Base-by-base conservation (phyloP, 345 rosid species). In the Populus nigra region DNA sequence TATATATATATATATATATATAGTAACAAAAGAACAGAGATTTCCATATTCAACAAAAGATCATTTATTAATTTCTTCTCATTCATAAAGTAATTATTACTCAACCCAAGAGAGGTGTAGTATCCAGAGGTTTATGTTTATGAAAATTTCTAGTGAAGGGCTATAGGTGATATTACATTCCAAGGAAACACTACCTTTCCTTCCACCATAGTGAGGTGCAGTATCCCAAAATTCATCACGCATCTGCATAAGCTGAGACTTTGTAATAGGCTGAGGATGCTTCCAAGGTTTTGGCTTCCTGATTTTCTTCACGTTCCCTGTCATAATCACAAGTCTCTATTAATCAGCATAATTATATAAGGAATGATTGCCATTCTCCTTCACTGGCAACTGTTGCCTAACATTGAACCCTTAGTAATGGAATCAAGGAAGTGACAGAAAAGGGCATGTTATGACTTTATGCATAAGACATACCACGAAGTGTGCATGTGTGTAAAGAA, bases 171-270 rank as follows among this genome's bases (percentile, higher is more conserved):
- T 59, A 59, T 59, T 9, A 59, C 15, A 59, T 59, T 59, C 63
- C 63, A 59, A 15, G 18, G 29, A 67, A 68, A 38, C 31, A 65
- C 7, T 65, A 91, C 97, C 98, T 94, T 90, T 92, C 33, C 85
- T 84, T 61, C 96, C 96, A 68, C 98, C 98, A 82, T 91, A 94
- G 69, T 92, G 98, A 81, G 98, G 98, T 82, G 98, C 93, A 47
- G 98, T 94, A 83, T 94, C 98, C 97, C 94, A 94, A 83, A 92
- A 91, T 77, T 94, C 98, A 74, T 94, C 98, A 66, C 97, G 92
- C 84, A 92, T 35, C 86, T 90, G 88, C 84, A 85, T 63, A 55
- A 94, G 90, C 78, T 88, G 89, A 72, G 94, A 77, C 88, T 80
- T 91, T 4, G 93, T 90, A 35, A 94, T 89, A 23, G 93, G 92